These are phyloP conservation scores for Clonostachys rosea DNA, from an alignment of 2,329 filamentous ascomycete species.

Conservation along the genomic window DNA sequence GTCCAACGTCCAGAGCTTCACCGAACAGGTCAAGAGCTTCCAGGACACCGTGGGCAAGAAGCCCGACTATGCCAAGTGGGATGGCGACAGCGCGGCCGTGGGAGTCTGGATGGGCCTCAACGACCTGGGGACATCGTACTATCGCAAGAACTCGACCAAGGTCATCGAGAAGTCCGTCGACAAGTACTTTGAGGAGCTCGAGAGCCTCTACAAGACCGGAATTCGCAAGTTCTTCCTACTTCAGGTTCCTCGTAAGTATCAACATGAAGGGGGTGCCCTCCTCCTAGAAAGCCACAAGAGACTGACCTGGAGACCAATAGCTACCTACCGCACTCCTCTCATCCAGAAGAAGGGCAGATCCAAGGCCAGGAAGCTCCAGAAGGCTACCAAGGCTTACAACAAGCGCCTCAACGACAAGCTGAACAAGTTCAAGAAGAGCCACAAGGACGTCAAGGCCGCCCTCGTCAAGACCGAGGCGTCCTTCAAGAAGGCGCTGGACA, in stretches of 20 bases:
- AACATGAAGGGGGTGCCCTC: too few species aligned
- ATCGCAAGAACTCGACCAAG: slow-evolving; percentile 13
- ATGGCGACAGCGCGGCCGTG: slow-evolving; percentile 31
- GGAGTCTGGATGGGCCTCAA: slow-evolving; percentile 52
- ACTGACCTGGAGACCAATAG: not conserved
- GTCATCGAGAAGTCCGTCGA: slow-evolving; percentile 32
- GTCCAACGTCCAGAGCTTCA: slow-evolving; percentile 28
- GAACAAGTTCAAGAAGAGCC: slow-evolving; percentile 21
- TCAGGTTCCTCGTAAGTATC: slow-evolving; percentile 43
- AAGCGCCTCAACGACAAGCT: slow-evolving; percentile 17
- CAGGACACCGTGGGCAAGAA: slow-evolving; percentile 17
- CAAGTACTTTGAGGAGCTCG: slow-evolving; percentile 32
- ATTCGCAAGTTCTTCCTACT: slow-evolving; percentile 55
- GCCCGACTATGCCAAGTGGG: slow-evolving; percentile 32
- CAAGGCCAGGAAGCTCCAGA: slow-evolving; percentile 3
- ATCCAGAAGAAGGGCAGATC: slow-evolving; percentile 14
- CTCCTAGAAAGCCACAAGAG: not conserved
- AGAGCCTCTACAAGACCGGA: slow-evolving; percentile 44
- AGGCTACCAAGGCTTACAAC: slow-evolving; percentile 31
- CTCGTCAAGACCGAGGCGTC: slow-evolving; percentile 32
- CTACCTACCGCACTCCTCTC: slow-evolving; percentile 23
- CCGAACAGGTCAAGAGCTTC: slow-evolving; percentile 19
- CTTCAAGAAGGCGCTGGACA: slow-evolving; percentile 34
- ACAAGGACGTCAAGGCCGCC: slow-evolving; percentile 22
- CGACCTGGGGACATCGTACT: slow-evolving; percentile 46